Percentiles rank a stretch among this genome's conserved stretches.
Conservation (phyloP, 2,329 filamentous ascomycete genomes). For the Neoascochyta sp. region DNA sequence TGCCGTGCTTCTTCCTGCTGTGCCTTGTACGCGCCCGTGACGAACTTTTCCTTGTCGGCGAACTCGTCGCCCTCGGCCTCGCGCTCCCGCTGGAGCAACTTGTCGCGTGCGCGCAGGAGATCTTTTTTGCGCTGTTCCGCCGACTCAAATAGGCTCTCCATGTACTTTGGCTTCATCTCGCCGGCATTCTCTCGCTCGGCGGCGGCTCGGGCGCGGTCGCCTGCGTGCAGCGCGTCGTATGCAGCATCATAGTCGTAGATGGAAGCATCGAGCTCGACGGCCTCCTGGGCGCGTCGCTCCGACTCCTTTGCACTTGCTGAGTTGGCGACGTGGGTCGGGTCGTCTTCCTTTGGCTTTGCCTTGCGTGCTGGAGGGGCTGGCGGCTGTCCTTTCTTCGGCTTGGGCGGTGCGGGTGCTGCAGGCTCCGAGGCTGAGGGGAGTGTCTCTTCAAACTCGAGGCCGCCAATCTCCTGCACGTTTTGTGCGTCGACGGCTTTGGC, state of each 20-base stretch:
- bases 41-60: slow-evolving; percentile 79
- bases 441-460: slow-evolving; percentile 55
- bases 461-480: slow-evolving; percentile 54
- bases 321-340: slow-evolving; percentile 52
- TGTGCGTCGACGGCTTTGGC: slow-evolving; percentile 37
- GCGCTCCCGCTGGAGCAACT: slow-evolving; percentile 71
- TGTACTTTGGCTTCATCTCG: slow-evolving; percentile 71
- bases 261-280: slow-evolving; percentile 64
- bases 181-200: slow-evolving; percentile 52
- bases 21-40: slow-evolving; percentile 76
- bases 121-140: slow-evolving; percentile 76
- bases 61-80: slow-evolving; percentile 78
- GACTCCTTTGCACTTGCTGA: slow-evolving; percentile 63
- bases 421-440: slow-evolving; percentile 25
- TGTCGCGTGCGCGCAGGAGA: slow-evolving; percentile 73
- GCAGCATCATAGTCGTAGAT: slow-evolving; percentile 85
- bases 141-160: slow-evolving; percentile 67
- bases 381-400: slow-evolving; percentile 36
- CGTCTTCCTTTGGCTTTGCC: slow-evolving; percentile 34
- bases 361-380: slow-evolving; percentile 37
- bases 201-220: slow-evolving; percentile 53
- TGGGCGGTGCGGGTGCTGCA: slow-evolving; percentile 26
- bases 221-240: slow-evolving; percentile 68
- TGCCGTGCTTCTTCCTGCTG: slow-evolving; percentile 72
- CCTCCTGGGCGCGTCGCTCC: slow-evolving; percentile 61